Base-by-base conservation (phyloP, 2,329 filamentous ascomycete genomes). In the Ophiostoma perfectum region DNA sequence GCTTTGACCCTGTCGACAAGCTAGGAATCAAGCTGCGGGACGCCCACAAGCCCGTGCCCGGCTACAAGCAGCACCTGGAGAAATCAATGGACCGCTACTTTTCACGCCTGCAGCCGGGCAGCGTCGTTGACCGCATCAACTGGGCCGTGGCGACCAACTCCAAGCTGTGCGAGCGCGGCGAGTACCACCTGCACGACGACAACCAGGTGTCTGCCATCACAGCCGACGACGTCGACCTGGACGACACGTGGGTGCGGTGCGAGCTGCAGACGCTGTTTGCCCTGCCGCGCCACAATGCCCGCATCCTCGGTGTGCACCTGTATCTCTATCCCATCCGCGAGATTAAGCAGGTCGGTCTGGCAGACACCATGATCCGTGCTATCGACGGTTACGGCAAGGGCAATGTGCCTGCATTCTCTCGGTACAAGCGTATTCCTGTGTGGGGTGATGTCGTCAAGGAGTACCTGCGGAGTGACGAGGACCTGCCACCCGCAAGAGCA, bases 21-120 rank as follows among this genome's bases (percentile, higher is more conserved):
- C 58, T 71, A 16, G 71, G 70, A 7, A 68, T 69, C 12, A 69
- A 69, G 42, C 55, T 70, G 4, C 67, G 71, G 5, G 68, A 70
- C 4, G 63, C 67, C 4, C 70, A 71, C 27, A 47, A 58, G 16
- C 68, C 70, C 3, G 70, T 71, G 5, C 70, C 70, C 1, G 55
- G 70, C n/a, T 71, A 71, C 67, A 68, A 70, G 66, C 55, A 71
- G 67, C 68, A 71, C 39, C 64, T 71, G 18, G 52, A 71, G 41
- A 44, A 58, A 58, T 69, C 67, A 5, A 71, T 71, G 70, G 68
- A 71, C 52, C 70, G 70, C 3, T 71, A 69, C 49, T 71, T 71
- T 67, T 55, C 18, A 11, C 49, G 55, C 12, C 58, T 71, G 16
- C 49, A 52, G n/a, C 66, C 68, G 1, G 70, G 70, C 12, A 60